Evolutionary conservation across 768 basidiomycete genomes (phyloP).

Genomic region (Clitopilus passeckerianus): DNA sequence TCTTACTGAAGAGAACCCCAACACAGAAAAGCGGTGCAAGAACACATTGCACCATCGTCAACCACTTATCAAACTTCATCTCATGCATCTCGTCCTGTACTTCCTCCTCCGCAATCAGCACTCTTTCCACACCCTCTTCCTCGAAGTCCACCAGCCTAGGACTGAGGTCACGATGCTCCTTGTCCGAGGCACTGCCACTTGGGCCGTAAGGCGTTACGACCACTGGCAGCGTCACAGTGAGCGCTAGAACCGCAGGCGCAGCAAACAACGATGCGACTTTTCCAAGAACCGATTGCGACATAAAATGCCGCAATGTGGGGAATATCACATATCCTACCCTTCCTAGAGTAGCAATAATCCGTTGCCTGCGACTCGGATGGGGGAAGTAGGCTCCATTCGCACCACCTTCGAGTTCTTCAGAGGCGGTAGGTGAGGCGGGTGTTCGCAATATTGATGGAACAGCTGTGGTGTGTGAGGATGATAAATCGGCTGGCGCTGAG

Average conservation of each 20-base stretch:
- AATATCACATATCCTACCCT: constrained; percentile 65
- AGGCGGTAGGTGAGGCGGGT: constrained; percentile 41
- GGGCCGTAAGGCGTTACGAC: constrained; percentile 51
- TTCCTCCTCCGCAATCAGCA: constrained; percentile 70
- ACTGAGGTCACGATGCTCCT: constrained; percentile 15
- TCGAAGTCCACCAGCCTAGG: constrained; percentile 63
- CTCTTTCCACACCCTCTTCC: constrained; percentile 67
- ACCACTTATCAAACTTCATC: constrained; percentile 69
- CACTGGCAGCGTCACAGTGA: constrained; percentile 91
- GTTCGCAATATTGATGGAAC: constrained; percentile 57
- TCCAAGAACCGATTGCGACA: constrained; percentile 62
- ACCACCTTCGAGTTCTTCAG: constrained; percentile 33
- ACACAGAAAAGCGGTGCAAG: constrained; percentile 78
- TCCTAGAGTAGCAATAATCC: constrained; percentile 28
- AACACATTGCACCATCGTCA: constrained; percentile 80
- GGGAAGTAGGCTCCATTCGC: constrained; percentile 34
- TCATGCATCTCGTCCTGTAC: constrained; percentile 67
- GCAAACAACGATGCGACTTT: constrained; percentile 76
- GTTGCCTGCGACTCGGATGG: constrained; percentile 32
- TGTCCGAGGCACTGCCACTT: constrained; percentile 9
- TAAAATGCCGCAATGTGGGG: constrained; percentile 77
- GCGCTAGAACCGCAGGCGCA: constrained; percentile 76
- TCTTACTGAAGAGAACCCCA: constrained; percentile 73
- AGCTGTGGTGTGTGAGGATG: constrained; percentile 15
- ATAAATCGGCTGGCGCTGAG: constrained; percentile 10